Base-by-base conservation (phyloP, 1,139 yeast species). In the Magnusiomyces tetraspermus region DNA sequence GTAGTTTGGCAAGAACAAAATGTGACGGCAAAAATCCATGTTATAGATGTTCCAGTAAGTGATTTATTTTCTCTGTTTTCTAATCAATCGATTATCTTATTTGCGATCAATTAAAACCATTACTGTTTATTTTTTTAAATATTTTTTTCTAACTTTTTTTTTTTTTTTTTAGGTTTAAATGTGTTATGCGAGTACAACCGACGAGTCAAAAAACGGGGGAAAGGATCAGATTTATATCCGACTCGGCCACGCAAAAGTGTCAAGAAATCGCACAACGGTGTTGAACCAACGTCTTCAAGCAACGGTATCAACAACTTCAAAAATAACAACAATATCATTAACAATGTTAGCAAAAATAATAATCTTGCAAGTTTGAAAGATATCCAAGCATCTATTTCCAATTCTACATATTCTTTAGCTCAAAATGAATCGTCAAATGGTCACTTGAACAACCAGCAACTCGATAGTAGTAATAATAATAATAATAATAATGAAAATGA, bases 151-250 rank as follows among this genome's bases (percentile, higher is more conserved):
- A 22, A 33, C 10, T 46, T 13, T 22, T 22, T 10, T 11, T 4
- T 22, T 28, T 28, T 17, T 48, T 42, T 22, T 41, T 21, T 43
- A 49, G 54, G 48, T 24, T 40, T 49, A n/a, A 46, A 46, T 19
- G 37, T 52, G n/a, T 45, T 38, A 17, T 54, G 56, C 38, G 53
- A 49, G 17, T 54, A 54, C 23, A 50, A 30, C 5, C 45, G 40
- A 23, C 38, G 26, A 46, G 46, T 71, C 28, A 71, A 68, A 58
- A 69, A 70, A 56, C 63, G 76, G 38, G 76, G 76, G 5, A 63
- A 74, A 49, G 74, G 73, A 10, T 57, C 64, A 30, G 60, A 59
- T 44, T 59, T 62, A 23, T 64, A 64, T 45, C 57, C 62, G 10
- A 59, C 53, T 24, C 54, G 49, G 21, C 53, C 53, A 4, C 50